phyloP scores from a whole-genome alignment of 129 eudicot species.

The Saposhnikovia divaricata region DNA sequence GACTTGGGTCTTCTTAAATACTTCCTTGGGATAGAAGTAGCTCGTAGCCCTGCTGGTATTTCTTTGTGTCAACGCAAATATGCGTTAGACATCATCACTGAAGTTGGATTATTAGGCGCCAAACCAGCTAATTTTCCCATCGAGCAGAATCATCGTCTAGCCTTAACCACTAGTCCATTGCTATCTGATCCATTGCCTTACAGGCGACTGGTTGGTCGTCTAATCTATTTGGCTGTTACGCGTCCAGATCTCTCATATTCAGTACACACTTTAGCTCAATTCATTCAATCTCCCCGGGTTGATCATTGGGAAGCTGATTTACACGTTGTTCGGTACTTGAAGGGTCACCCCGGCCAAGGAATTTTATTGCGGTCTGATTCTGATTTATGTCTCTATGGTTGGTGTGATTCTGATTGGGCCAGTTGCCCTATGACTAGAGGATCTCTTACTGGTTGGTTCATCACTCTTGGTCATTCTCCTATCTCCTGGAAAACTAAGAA shows the following conservation, averaged over 20 bases:
- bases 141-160: background rate
- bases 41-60: background rate
- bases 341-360: background rate
- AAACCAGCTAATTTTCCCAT: background rate
- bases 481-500: too few relatives aligned
- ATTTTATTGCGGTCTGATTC: background rate
- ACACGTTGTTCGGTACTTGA: background rate
- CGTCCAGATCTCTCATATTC: background rate
- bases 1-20: too few relatives aligned
- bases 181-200: background rate
- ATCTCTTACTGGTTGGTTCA: too few relatives aligned
- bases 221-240: background rate
- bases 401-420: too few relatives aligned
- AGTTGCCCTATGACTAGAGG: too few relatives aligned
- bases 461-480: too few relatives aligned
- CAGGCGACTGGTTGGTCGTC: background rate
- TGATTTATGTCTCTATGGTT: too few relatives aligned
- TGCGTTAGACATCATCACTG: background rate
- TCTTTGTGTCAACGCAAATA: background rate
- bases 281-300: background rate
- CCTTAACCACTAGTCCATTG: background rate
- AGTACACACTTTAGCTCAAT: background rate
- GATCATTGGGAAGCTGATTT: background rate
- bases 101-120: background rate
- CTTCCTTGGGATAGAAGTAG: background rate